Evolutionary conservation across 805 yeast genomes (phyloP).

Genomic region (Lipomyces sp.): DNA sequence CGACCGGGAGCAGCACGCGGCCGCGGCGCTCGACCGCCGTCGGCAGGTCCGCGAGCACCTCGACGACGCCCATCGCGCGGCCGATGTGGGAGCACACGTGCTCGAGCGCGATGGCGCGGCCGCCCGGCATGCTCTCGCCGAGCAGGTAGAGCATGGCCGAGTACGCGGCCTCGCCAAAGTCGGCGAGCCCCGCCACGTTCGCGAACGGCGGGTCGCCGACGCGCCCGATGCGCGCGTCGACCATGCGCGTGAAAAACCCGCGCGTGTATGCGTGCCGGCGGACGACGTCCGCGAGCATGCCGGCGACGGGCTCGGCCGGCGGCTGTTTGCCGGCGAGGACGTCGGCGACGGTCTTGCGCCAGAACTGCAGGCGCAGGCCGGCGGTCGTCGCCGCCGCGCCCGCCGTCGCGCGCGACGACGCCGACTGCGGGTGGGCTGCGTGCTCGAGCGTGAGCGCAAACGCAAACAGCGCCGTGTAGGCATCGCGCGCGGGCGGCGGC

Average conservation of each 20-base stretch:
- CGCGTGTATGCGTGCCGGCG: conserved; percentile 48
- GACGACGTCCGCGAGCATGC: conserved; percentile 55
- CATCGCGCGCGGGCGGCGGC: conserved; percentile 60
- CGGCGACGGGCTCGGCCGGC: conserved; percentile 62
- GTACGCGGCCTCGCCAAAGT: conserved; percentile 75
- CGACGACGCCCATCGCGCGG: conserved; percentile 70
- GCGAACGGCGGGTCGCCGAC: conserved; percentile 48
- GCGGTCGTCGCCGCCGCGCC: conserved; percentile 45
- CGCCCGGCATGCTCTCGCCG: conserved; percentile 48
- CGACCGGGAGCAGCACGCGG: conserved; percentile 60
- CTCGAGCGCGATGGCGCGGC: conserved; percentile 40
- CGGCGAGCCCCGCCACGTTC: conserved; percentile 56
- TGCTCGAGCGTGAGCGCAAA: conserved; percentile 36
- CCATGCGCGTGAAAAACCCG: conserved; percentile 54
- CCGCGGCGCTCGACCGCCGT: conserved; percentile 54
- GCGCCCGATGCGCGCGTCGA: conserved; percentile 57
- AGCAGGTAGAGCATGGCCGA: conserved; percentile 70
- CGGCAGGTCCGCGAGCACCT: conserved; percentile 56
- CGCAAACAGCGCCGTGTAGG: conserved; percentile 61
- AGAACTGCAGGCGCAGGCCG: conserved; percentile 61
- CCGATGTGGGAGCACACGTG: conserved; percentile 61
- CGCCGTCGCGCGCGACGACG: conserved; percentile 46
- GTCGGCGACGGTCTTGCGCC: conserved; percentile 60
- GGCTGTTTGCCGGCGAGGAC: conserved; percentile 41
- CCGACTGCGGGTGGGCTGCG: conserved; percentile 10